phyloP scores from a whole-genome alignment of 805 yeast genomes.

The Yarrowia alimentaria region DNA sequence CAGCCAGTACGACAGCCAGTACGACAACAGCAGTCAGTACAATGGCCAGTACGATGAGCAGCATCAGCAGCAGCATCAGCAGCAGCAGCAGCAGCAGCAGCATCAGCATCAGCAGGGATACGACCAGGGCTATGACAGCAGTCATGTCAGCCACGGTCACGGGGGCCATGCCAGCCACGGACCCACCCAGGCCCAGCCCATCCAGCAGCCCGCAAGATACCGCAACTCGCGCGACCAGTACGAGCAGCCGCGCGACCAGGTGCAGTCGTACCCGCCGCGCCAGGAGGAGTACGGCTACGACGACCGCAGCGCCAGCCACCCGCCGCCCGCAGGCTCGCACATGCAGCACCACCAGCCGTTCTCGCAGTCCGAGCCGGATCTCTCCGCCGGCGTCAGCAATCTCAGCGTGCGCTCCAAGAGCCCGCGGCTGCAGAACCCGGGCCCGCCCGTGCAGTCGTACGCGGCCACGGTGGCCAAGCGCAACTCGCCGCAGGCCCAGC shows the following conservation, averaged over 20 bases:
- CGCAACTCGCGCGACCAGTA: too few relatives aligned
- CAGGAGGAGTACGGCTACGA: conserved; percentile 10
- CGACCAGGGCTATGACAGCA: neutral
- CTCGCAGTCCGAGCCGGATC: conserved; percentile 18
- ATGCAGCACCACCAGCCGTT: conserved; percentile 3
- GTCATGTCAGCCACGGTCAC: too few relatives aligned
- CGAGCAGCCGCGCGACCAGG: neutral
- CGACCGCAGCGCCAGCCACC: too few relatives aligned
- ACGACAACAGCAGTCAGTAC: neutral
- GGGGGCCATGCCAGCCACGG: too few relatives aligned
- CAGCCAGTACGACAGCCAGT: neutral
- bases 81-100: too few relatives aligned
- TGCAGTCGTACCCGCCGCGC: conserved; percentile 5
- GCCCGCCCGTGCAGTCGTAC: conserved; percentile 18
- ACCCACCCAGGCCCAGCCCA: too few relatives aligned
- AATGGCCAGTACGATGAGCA: too few relatives aligned
- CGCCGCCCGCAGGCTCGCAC: too few relatives aligned
- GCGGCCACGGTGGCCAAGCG: conserved; percentile 21
- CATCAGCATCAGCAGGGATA: too few relatives aligned
- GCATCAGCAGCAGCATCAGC: too few relatives aligned
- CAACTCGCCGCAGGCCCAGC: conserved; percentile 21
- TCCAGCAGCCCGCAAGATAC: too few relatives aligned
- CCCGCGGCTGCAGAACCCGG: conserved; percentile 21
- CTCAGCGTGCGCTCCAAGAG: conserved; percentile 13
- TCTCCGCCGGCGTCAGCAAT: conserved; percentile 37